These are phyloP conservation scores for Anthostomella pinea DNA, from an alignment of 2,329 filamentous ascomycete species.

Conservation along the genomic window DNA sequence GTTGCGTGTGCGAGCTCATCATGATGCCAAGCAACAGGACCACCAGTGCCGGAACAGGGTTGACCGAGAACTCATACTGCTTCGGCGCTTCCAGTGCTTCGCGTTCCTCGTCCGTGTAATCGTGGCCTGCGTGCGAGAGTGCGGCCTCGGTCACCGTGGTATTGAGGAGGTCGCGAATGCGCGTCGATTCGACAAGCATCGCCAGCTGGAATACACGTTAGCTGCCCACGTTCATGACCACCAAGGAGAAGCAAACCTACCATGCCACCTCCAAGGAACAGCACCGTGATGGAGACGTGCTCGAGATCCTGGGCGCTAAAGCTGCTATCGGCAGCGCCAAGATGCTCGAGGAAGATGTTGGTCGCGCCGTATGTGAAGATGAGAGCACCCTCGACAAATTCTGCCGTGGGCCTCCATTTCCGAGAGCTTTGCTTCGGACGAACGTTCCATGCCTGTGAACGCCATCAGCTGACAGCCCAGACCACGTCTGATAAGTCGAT, in stretches of 20 bases:
- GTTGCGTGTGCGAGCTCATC: conserved; percentile 92
- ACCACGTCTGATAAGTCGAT: too few species aligned
- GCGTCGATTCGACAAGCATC: conserved; percentile 78
- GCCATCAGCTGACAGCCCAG: conserved; percentile 10
- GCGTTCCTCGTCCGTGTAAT: conserved; percentile 43
- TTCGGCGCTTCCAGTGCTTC: conserved; percentile 56
- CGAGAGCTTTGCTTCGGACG: conserved; percentile 58
- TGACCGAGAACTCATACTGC: conserved; percentile 73
- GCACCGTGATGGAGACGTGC: conserved; percentile 85
- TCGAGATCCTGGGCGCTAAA: conserved; percentile 84
- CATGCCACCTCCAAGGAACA: conserved; percentile 91
- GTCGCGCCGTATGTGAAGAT: conserved; percentile 88
- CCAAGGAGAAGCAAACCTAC: conserved; percentile 46
- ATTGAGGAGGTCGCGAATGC: conserved; percentile 66
- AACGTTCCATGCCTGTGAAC: conserved; percentile 73
- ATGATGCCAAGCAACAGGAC: conserved; percentile 86
- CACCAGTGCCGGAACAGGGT: conserved; percentile 83
- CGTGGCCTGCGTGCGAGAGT: conserved; percentile 28
- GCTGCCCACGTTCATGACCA: too few species aligned
- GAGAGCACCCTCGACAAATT: conserved; percentile 85
- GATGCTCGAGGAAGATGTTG: conserved; percentile 90
- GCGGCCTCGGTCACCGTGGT: conserved; percentile 42
- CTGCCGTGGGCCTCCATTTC: conserved; percentile 73
- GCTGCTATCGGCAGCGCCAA: conserved; percentile 65
- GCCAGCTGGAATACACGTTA: conserved; percentile 30